Conservation (phyloP, 805 yeast species). For the Suhomyces pyralidae region DNA sequence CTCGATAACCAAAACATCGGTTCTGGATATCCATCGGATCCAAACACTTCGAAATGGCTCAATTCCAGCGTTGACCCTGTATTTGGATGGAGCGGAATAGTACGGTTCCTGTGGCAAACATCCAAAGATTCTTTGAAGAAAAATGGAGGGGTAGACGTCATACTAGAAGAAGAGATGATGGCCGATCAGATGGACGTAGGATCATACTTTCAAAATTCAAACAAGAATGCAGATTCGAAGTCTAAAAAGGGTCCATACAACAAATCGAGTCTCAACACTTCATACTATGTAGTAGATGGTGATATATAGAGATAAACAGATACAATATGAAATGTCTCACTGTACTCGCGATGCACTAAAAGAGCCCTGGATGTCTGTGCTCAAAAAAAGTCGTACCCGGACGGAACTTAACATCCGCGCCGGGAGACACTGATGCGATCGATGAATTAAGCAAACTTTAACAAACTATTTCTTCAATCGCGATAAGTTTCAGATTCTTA, state of each 20-base stretch:
- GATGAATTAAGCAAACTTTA: constrained; percentile 5
- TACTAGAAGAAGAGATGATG: constrained; percentile 54
- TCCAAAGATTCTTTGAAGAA: constrained; percentile 67
- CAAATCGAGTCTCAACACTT: background rate
- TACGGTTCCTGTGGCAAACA: constrained; percentile 94
- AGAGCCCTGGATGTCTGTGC: background rate
- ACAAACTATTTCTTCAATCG: background rate
- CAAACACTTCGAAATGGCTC: constrained; percentile 80
- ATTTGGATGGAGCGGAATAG: constrained; percentile 83
- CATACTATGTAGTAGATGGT: background rate
- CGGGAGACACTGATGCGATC: constrained; percentile 9
- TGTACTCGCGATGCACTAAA: background rate
- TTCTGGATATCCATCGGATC: constrained; percentile 94
- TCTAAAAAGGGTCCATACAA: background rate
- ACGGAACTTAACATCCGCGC: constrained; percentile 5
- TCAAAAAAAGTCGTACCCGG: background rate
- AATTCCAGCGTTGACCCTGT: constrained; percentile 58
- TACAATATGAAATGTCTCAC: no score
- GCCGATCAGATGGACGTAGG: constrained; percentile 1
- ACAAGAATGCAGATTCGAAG: background rate
- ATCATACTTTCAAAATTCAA: background rate
- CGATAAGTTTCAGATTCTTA: background rate
- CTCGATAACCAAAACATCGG: constrained; percentile 52
- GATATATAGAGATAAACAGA: background rate
- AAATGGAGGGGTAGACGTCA: constrained; percentile 50